Base-by-base conservation (phyloP, 1,284 basidiomycete genomes). In the Puccinia hordei region DNA sequence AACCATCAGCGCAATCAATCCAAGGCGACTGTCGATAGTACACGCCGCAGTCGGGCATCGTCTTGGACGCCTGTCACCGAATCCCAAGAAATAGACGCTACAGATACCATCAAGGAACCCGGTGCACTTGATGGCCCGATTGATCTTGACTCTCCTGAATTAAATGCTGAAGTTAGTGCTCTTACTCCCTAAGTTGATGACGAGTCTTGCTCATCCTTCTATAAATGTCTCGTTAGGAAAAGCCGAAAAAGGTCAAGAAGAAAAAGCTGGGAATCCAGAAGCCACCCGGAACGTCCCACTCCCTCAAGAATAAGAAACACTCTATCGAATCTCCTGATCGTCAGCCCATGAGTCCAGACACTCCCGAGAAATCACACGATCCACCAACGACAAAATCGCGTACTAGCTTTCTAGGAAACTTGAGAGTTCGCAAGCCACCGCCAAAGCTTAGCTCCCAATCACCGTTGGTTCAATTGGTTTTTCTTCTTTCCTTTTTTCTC, bases 371-470 rank as follows among this genome's bases (percentile, higher is more conserved):
- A 44, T 30, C 61, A 8, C 44, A 38, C 41, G 61, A 49, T 1
- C 46, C 41, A 17, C 63, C 65, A 35, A 30, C 15, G 4, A 24
- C 51, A 9, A 78, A 71, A 24, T 71, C 77, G 3, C 35, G 77
- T 24, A 63, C 68, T n/a, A 80, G 77, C 55, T 80, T 80, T 33
- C 38, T 80, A 38, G 77, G 69, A 13, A 71, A 61, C 24, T 27
- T 80, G 9, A 49, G 77, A 73, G 75, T 27, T 27, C 63, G 76
- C 38, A 66, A 68, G 46, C 65, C 65, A n/a, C 77, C 77, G 22
- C 77, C 77, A 2, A 57, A 71, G 44, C 41, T 75, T 5, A 17
- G 38, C 15, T 61, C 73, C 35, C 57, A 55, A 22, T 46, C 69
- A 19, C 53, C 55, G 72, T 73, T 17, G 38, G 72, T 55, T 57